Evolutionary conservation across 1,139 yeast genomes (phyloP).

Genomic region (Pneumocystis oryctolagi): DNA sequence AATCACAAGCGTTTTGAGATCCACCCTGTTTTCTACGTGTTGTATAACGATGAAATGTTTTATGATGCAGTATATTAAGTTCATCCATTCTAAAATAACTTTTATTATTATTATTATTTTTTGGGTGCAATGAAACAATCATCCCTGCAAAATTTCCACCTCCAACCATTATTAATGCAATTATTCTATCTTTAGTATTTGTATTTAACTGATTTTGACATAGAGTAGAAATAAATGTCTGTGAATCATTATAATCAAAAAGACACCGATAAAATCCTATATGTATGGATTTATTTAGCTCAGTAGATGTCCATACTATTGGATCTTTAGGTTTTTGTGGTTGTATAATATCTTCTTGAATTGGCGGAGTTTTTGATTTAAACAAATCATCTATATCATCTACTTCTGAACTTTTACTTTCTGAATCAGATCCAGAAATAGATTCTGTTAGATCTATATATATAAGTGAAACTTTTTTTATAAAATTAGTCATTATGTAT

Average conservation of each 20-base stretch:
- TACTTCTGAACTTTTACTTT: neutral
- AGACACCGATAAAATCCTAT: conserved; percentile 1
- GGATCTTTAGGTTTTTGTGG: neutral
- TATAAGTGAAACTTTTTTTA: neutral
- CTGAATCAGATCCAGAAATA: neutral
- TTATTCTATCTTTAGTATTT: neutral
- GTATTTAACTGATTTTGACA: neutral
- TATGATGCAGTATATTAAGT: conserved; percentile 52
- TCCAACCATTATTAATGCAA: conserved; percentile 78
- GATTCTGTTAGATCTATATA: neutral
- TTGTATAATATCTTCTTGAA: conserved; percentile 11
- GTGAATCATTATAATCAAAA: neutral
- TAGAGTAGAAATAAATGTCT: neutral
- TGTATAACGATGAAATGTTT: conserved; percentile 87
- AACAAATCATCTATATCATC: conserved; percentile 13
- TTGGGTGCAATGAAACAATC: conserved; percentile 36
- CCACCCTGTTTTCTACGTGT: conserved; percentile 98
- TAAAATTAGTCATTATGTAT: conserved; percentile 5
- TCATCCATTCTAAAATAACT: conserved; percentile 21
- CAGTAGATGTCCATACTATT: neutral
- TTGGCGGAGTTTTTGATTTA: conserved; percentile 26
- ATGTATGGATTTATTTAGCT: neutral
- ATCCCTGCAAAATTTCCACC: conserved; percentile 99
- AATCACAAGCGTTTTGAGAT: conserved; percentile 83
- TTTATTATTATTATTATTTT: conserved; percentile 55